Evolutionary conservation across 768 basidiomycete species (phyloP).

Genomic region (Cystofilobasidium ferigula): DNA sequence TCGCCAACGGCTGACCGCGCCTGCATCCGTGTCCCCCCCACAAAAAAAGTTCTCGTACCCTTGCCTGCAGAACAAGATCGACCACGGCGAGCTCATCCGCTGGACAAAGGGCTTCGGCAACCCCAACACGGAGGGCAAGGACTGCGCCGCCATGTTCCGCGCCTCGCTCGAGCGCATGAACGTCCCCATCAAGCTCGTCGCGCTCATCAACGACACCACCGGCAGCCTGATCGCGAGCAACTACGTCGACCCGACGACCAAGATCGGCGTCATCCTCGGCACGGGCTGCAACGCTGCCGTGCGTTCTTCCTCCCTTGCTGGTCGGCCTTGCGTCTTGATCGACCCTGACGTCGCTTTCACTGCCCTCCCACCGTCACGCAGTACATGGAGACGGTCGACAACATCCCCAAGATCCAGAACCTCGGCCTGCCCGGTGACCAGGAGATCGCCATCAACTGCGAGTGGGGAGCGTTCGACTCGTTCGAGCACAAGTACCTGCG

Average conservation of each 20-base stretch:
- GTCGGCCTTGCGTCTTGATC: neutral
- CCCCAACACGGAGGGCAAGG: conserved; percentile 75
- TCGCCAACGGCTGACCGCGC: neutral
- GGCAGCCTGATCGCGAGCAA: conserved; percentile 93
- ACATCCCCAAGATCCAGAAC: conserved; percentile 72
- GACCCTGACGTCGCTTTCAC: neutral
- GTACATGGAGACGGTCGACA: conserved; percentile 68
- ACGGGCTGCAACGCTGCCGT: conserved; percentile 91
- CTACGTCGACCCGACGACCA: conserved; percentile 82
- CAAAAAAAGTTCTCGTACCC: conserved; percentile 95
- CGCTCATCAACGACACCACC: conserved; percentile 94
- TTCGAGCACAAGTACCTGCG: conserved; percentile 85
- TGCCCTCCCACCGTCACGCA: neutral
- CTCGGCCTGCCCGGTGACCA: conserved; percentile 52
- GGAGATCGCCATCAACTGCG: conserved; percentile 77
- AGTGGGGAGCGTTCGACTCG: conserved; percentile 91
- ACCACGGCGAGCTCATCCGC: conserved; percentile 62
- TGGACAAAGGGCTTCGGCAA: conserved; percentile 99
- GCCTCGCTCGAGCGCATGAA: conserved; percentile 67
- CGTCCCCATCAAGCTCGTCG: conserved; percentile 70
- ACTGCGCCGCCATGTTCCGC: conserved; percentile 89
- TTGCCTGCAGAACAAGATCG: conserved; percentile 82
- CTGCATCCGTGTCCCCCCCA: neutral
- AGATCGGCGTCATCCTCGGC: conserved; percentile 92
- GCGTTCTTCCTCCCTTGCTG: neutral